Base-by-base conservation (phyloP, 768 basidiomycete species). In the Naematelia encephala region DNA sequence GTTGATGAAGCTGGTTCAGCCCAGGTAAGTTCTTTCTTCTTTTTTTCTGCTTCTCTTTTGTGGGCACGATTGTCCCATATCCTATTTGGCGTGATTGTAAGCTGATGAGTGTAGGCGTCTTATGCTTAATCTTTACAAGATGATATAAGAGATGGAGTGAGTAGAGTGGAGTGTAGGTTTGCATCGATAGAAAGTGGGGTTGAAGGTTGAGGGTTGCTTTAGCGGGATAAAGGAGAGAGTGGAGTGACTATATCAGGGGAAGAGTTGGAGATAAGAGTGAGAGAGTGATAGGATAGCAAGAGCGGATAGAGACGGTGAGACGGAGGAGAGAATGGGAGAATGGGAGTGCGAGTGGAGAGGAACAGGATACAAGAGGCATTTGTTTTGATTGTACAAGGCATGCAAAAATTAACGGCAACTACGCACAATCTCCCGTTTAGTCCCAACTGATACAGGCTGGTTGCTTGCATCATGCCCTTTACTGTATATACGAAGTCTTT, bases 11-110 rank as follows among this genome's bases (percentile, higher is more conserved):
- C 57, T 5, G 56, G 44, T 8, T 39, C 61, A 25, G 70, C 61
- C 12, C 75, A 77, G 67, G 74, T 69, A 28, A 62, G 66, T 61
- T 60, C 58, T 44, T 62, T 63, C 27, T 68, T 16, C 34, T 21
- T 47, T 21, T 19, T 47, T 47, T 47, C 16, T 21, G 8, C 46
- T 47, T 21, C 46, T n/a, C n/a, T n/a, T n/a, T n/a, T n/a, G n/a
- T n/a, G n/a, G n/a, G n/a, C n/a, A n/a, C n/a, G n/a, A n/a, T n/a
- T n/a, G n/a, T n/a, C n/a, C n/a, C n/a, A n/a, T n/a, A n/a, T n/a
- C n/a, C n/a, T n/a, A n/a, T 47, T 19, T 47, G n/a, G 46, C 19
- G 46, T 25, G 46, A 10, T 47, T 5, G 16, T 39, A 16, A 39
- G 16, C 34, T 39, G 34, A 39, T 16, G 34, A 8, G 34, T 39